These are phyloP conservation scores for Hippophae gyantsensis DNA, from an alignment of 306 rosid species.

Conservation along the genomic window DNA sequence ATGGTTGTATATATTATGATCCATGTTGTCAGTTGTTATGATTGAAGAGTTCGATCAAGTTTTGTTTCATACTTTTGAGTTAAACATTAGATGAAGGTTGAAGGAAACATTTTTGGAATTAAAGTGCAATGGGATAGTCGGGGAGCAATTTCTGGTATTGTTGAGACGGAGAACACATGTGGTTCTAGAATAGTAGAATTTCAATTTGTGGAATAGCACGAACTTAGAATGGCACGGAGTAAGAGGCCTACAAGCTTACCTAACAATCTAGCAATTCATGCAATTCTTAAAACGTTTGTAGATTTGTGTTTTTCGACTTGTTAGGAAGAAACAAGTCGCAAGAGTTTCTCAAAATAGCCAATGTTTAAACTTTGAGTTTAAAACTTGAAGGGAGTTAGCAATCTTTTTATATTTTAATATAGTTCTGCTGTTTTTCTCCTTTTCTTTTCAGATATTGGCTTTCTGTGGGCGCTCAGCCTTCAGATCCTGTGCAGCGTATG, in stretches of 20 bases:
- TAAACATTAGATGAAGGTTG: too few species aligned
- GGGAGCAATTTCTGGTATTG: too few species aligned
- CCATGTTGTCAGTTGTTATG: too few species aligned
- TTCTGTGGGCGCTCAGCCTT: slow-evolving; percentile 95
- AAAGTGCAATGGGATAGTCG: too few species aligned
- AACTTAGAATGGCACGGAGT: not conserved
- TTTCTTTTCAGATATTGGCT: slow-evolving; percentile 68
- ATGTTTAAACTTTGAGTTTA: not conserved
- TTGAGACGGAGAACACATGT: not conserved
- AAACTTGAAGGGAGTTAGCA: not conserved
- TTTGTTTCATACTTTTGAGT: too few species aligned
- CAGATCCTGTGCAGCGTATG: slow-evolving; percentile 75
- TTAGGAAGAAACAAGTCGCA: not conserved
- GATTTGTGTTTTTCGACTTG: not conserved
- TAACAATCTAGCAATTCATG: not conserved
- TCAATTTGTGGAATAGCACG: not conserved
- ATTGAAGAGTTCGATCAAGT: too few species aligned
- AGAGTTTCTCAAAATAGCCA: not conserved
- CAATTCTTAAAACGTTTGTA: not conserved
- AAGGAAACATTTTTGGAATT: too few species aligned
- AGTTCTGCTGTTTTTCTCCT: not conserved
- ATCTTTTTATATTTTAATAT: not conserved
- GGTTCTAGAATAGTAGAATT: not conserved
- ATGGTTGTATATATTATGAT: too few species aligned
- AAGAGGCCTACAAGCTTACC: not conserved